A percentile compares a stretch with the other conserved stretches of the same genome.
Evolutionary conservation across 2,329 filamentous ascomycete species (phyloP).

Genomic region (Penicillium sclerotiorum): DNA sequence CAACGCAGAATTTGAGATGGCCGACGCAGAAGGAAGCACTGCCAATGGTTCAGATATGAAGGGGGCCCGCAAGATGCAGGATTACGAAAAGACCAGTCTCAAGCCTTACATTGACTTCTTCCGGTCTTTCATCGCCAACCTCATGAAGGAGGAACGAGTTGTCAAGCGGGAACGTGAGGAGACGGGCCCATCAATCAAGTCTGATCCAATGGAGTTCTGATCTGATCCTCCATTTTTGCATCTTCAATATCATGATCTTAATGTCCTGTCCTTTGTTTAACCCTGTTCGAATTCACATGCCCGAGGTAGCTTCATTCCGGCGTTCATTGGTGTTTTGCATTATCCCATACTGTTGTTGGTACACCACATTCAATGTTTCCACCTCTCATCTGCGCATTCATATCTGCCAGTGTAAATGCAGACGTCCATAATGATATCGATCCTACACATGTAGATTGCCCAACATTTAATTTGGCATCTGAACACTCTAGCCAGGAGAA

Average conservation of each 20-base stretch:
- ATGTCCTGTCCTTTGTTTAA: constrained; percentile 14
- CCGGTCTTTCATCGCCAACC: constrained; percentile 71
- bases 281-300: not conserved
- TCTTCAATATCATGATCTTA: constrained; percentile 21
- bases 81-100: constrained; percentile 97
- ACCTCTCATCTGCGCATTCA: too few relatives aligned
- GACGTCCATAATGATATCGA: not conserved
- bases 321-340: constrained; percentile 12
- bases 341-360: not conserved
- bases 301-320: constrained; percentile 1
- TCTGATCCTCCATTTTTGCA: not conserved
- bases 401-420: too few relatives aligned
- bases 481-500: too few relatives aligned
- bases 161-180: constrained; percentile 57
- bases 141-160: constrained; percentile 73
- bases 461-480: too few relatives aligned
- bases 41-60: constrained; percentile 35
- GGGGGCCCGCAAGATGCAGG: constrained; percentile 59
- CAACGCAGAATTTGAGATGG: constrained; percentile 44
- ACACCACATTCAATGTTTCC: too few relatives aligned
- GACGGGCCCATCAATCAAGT: constrained; percentile 42
- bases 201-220: constrained; percentile 68
- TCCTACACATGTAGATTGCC: not conserved
- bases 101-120: constrained; percentile 93
- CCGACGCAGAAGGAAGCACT: constrained; percentile 42